Base-by-base conservation (phyloP, 495 filamentous ascomycete genomes). In the Penicillium parvum region DNA sequence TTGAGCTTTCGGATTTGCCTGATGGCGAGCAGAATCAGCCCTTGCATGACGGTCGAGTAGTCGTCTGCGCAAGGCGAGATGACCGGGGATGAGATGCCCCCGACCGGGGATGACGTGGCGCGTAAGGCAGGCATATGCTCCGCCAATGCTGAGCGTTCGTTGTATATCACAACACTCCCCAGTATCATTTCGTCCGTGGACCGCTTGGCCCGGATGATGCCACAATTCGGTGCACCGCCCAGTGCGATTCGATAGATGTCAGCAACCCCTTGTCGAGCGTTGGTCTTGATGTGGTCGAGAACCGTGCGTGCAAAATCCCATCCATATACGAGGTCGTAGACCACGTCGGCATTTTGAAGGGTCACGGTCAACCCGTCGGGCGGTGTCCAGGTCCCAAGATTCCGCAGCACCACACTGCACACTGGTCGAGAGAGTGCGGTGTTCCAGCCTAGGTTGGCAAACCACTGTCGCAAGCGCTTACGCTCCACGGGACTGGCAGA, bases 81-180 rank as follows among this genome's bases (percentile, higher is more conserved):
- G 4, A 92, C 77, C 0, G 87, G 88, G 7, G 85, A 86, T 5
- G 90, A 82, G 37, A 95, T 86, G 16, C 87, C 90, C 12, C 86
- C 88, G 4, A 66, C 63, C 4, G 66, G 58, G 10, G 75, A 60
- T 33, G 71, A 72, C 2, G 64, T 60, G n/a, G 55, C 40, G 32
- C 64, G 66, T 49, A 94, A 67, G 0, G 77, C 69, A 2, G 89
- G 87, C 43, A 94, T 77, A 56, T 79, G 83, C 15, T 78, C 78
- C 3, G 85, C 79, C 27, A 94, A 64, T 9, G 57, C 63, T 7
- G 85, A 84, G 32, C 78, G 77, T 18, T 74, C 74, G 51, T 82
- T 84, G 59, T 88, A 90, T 14, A 94, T 75, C 37, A 95, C 83
- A 11, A 95, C 80, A n/a, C 85, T 89, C 5, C 88, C 89, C 20